phyloP scores from a whole-genome alignment of 257 asterid genomes.

The Knoxia roxburghii region DNA sequence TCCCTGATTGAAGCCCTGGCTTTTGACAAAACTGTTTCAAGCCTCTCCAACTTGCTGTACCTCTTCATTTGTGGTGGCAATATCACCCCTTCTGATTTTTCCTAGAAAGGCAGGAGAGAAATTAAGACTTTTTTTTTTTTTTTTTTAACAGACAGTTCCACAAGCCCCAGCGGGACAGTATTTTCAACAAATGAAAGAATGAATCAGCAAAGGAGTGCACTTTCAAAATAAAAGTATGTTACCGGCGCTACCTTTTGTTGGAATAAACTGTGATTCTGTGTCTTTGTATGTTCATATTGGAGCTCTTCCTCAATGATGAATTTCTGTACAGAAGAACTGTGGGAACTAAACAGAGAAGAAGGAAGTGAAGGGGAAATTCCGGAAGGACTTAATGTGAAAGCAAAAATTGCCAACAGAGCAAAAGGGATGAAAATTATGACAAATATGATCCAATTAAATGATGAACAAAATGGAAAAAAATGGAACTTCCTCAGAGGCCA shows the following conservation, averaged over 20 bases:
- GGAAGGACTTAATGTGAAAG: slow-evolving; percentile 15
- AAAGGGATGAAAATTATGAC: slow-evolving; percentile 25
- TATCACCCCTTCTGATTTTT: not conserved
- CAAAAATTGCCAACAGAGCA: slow-evolving; percentile 20
- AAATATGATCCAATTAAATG: slow-evolving; percentile 14
- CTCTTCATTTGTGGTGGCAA: not conserved
- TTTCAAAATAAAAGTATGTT: not conserved
- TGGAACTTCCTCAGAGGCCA: slow-evolving; percentile 26
- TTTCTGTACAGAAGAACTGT: slow-evolving; percentile 17
- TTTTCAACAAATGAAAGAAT: no score
- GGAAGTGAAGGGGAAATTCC: slow-evolving; percentile 18
- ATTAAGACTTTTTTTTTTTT: no score
- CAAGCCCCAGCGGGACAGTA: no score
- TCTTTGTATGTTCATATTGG: slow-evolving; percentile 3
- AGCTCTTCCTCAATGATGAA: slow-evolving; percentile 15
- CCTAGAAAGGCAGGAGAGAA: not conserved
- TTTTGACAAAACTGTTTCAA: slow-evolving; percentile 28
- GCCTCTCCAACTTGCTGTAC: slow-evolving; percentile 26
- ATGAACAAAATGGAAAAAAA: slow-evolving; percentile 11
- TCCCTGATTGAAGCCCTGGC: slow-evolving; percentile 30
- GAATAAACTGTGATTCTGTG: slow-evolving; percentile 12
- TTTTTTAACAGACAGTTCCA: no score
- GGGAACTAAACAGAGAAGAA: slow-evolving; percentile 17
- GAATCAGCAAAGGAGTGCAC: not conserved
- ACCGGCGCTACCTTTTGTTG: slow-evolving; percentile 12